A percentile compares a stretch with the other conserved stretches of the same genome.
Conservation (phyloP, 352 stramenopile species). For the Elongisporangium prolatum region DNA sequence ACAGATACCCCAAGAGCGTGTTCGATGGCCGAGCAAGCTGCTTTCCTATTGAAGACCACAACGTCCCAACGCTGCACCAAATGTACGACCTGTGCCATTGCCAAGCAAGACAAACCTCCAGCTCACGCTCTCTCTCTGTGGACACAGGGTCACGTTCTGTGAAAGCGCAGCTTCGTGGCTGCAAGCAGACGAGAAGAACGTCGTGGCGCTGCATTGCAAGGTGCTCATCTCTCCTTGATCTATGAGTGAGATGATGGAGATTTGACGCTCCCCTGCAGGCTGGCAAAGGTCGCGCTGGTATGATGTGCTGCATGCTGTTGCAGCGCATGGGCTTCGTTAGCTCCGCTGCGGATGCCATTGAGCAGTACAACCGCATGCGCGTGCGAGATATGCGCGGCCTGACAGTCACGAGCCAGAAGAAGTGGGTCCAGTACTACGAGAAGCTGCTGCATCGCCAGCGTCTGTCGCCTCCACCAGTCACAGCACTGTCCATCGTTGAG, state of each 20-base stretch:
- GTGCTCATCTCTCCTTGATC: conserved; percentile 5
- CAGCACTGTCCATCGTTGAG: conserved; percentile 11
- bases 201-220: conserved; percentile 77
- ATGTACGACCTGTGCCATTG: conserved; percentile 24
- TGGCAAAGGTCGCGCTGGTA: conserved; percentile 65
- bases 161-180: conserved; percentile 67
- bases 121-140: background rate
- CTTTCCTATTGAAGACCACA: conserved; percentile 73
- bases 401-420: conserved; percentile 63
- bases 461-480: conserved; percentile 1
- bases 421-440: conserved; percentile 72
- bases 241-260: background rate
- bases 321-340: conserved; percentile 50
- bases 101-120: background rate
- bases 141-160: conserved; percentile 60
- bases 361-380: conserved; percentile 62
- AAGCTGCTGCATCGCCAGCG: conserved; percentile 10
- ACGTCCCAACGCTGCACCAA: conserved; percentile 61
- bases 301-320: conserved; percentile 79
- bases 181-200: conserved; percentile 22
- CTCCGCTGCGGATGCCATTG: conserved; percentile 43
- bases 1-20: conserved; percentile 43
- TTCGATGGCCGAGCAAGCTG: conserved; percentile 44
- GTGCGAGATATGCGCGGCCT: conserved; percentile 51
- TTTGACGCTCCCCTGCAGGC: conserved; percentile 18